phyloP scores from a whole-genome alignment of 2,329 filamentous ascomycete species.

The Chaetothyriales sp. region DNA sequence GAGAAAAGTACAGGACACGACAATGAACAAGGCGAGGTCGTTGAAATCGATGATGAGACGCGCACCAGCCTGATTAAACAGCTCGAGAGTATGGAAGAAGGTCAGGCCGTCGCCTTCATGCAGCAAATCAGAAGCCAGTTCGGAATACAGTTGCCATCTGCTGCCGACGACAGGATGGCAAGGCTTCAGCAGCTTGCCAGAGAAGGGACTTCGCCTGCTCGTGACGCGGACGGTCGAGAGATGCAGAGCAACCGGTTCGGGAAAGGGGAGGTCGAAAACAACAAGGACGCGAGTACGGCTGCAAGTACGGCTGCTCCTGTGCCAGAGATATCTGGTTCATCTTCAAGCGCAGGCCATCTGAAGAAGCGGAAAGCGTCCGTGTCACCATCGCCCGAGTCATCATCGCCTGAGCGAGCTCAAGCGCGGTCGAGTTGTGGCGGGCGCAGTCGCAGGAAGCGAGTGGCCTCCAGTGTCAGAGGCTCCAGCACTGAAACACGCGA shows the following conservation, averaged over 20 bases:
- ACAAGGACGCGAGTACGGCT: not conserved
- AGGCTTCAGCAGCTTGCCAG: not conserved
- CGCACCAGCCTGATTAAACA: not conserved
- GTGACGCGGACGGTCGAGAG: not conserved
- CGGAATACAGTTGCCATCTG: not conserved
- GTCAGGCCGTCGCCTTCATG: not conserved
- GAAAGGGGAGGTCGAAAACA: not conserved
- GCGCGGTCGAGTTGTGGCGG: slow-evolving; percentile 5
- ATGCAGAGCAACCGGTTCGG: not conserved
- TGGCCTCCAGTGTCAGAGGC: slow-evolving; percentile 4
- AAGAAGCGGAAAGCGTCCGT: slow-evolving; percentile 13
- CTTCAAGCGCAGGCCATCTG: not conserved
- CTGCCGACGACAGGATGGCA: not conserved
- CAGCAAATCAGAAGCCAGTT: not conserved
- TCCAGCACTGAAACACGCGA: not conserved
- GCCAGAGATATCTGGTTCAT: not conserved
- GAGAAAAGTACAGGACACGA: slow-evolving; percentile 2
- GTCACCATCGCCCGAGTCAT: slow-evolving; percentile 1
- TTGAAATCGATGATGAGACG: slow-evolving; percentile 2
- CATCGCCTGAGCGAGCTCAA: slow-evolving; percentile 1
- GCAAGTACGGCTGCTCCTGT: not conserved
- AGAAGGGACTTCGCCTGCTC: not conserved
- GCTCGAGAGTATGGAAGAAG: slow-evolving; percentile 1
- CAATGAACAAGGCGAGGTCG: slow-evolving; percentile 4
- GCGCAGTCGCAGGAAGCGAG: slow-evolving; percentile 11